Evolutionary conservation across 768 basidiomycete genomes (phyloP).

Genomic region (Dacryopinax spathularia): DNA sequence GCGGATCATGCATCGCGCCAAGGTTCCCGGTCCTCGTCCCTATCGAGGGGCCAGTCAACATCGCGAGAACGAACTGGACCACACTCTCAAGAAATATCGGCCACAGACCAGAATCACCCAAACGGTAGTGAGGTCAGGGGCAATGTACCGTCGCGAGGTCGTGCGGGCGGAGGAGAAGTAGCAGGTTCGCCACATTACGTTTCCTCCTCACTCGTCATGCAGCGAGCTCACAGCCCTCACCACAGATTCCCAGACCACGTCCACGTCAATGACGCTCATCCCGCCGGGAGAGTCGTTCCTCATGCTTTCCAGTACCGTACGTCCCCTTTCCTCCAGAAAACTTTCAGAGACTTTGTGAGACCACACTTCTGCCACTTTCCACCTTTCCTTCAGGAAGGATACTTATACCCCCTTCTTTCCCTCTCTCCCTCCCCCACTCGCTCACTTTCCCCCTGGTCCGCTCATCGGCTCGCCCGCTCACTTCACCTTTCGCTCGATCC

Average conservation of each 20-base stretch:
- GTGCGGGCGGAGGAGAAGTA: not conserved
- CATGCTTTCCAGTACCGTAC: not conserved
- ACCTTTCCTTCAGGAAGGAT: not conserved
- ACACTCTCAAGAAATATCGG: too few species aligned
- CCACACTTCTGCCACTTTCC: not conserved
- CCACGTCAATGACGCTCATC: too few species aligned
- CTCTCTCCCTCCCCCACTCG: too few species aligned
- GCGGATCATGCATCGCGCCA: not conserved
- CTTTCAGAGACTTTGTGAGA: too few species aligned
- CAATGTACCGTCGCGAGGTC: too few species aligned
- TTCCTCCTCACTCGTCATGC: not conserved
- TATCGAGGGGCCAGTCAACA: not conserved
- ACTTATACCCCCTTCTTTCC: not conserved
- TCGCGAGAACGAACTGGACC: too few species aligned
- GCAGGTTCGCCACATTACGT: not conserved
- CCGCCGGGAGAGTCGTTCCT: constrained; percentile 1
- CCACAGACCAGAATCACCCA: too few species aligned
- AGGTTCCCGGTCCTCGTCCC: not conserved
- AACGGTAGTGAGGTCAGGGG: not conserved
- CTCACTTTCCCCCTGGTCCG: too few species aligned
- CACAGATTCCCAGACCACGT: not conserved
- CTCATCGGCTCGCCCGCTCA: too few species aligned
- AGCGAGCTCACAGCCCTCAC: not conserved
- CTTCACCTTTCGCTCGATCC: too few species aligned
- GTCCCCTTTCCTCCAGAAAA: not conserved